A percentile compares a stretch with the other conserved stretches of the same genome.
phyloP scores from a whole-genome alignment of 768 basidiomycete species.

The Suillus luteus region DNA sequence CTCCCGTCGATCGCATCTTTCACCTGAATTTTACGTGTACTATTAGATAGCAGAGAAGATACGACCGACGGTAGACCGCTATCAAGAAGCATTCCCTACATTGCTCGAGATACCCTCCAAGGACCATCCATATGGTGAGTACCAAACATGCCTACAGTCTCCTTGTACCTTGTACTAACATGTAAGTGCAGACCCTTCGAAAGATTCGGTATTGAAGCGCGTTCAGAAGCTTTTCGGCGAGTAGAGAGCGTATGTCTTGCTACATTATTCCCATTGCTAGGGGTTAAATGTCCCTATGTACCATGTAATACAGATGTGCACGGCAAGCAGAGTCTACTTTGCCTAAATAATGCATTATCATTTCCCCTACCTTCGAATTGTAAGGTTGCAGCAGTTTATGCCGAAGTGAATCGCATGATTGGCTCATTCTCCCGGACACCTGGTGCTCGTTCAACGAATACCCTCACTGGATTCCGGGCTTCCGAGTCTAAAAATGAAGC shows the following conservation, averaged over 20 bases:
- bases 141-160: conserved; percentile 4
- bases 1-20: conserved; percentile 12
- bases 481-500: conserved; percentile 52
- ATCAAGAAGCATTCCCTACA: conserved; percentile 95
- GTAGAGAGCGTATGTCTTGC: conserved; percentile 39
- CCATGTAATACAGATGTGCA: conserved; percentile 28
- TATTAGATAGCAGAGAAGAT: conserved; percentile 95
- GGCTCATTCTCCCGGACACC: conserved; percentile 73
- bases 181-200: conserved; percentile 75
- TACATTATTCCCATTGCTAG: conserved; percentile 10
- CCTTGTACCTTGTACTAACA: conserved; percentile 8
- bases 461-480: conserved; percentile 57
- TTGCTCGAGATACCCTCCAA: conserved; percentile 97
- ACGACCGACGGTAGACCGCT: conserved; percentile 90
- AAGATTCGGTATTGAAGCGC: conserved; percentile 93
- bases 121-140: conserved; percentile 94
- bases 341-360: conserved; percentile 11
- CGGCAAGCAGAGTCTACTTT: conserved; percentile 19
- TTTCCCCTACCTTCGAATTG: neutral
- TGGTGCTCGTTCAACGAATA: conserved; percentile 69
- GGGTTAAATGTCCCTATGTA: conserved; percentile 23
- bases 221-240: conserved; percentile 97
- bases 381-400: conserved; percentile 22
- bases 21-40: conserved; percentile 10
- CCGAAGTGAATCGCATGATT: conserved; percentile 65